A percentile compares a stretch with the other conserved stretches of the same genome.
These are phyloP conservation scores for Paramyrothecium sp. DNA, from an alignment of 2,329 filamentous ascomycete genomes.

Conservation along the genomic window DNA sequence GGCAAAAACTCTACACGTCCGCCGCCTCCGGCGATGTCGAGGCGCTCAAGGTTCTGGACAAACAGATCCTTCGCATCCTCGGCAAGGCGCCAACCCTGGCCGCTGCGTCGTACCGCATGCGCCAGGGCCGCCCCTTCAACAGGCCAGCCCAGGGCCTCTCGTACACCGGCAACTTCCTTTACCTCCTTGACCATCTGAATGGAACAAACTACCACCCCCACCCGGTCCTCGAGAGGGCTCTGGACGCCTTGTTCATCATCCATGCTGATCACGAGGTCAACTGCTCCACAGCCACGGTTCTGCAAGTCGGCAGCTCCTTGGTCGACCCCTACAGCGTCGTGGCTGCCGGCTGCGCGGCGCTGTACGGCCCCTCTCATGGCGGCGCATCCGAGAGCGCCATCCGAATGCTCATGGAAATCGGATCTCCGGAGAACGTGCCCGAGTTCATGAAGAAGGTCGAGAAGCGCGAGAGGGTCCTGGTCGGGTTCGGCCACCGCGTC, in stretches of 20 bases:
- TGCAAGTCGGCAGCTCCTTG: constrained; percentile 55
- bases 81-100: constrained; percentile 50
- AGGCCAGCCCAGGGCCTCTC: constrained; percentile 43
- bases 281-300: constrained; percentile 52
- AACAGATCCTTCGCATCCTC: constrained; percentile 51
- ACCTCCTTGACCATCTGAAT: constrained; percentile 51
- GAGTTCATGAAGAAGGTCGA: constrained; percentile 49
- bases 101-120: constrained; percentile 51
- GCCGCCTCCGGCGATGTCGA: constrained; percentile 38
- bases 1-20: constrained; percentile 48
- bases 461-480: constrained; percentile 47
- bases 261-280: constrained; percentile 61
- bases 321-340: constrained; percentile 56
- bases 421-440: constrained; percentile 48
- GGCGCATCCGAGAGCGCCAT: constrained; percentile 59
- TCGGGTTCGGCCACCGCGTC: constrained; percentile 55
- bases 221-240: constrained; percentile 45
- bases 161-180: constrained; percentile 55
- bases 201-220: constrained; percentile 45
- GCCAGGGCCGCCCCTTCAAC: constrained; percentile 50
- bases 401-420: constrained; percentile 51
- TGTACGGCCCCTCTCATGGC: constrained; percentile 57
- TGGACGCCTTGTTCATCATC: constrained; percentile 54
- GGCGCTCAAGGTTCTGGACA: constrained; percentile 43
- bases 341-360: constrained; percentile 48